Evolutionary conservation across 2,329 filamentous ascomycete species (phyloP), one percentile per base, ranked within the genome.

Genomic region (Pezicula carpinea): DNA sequence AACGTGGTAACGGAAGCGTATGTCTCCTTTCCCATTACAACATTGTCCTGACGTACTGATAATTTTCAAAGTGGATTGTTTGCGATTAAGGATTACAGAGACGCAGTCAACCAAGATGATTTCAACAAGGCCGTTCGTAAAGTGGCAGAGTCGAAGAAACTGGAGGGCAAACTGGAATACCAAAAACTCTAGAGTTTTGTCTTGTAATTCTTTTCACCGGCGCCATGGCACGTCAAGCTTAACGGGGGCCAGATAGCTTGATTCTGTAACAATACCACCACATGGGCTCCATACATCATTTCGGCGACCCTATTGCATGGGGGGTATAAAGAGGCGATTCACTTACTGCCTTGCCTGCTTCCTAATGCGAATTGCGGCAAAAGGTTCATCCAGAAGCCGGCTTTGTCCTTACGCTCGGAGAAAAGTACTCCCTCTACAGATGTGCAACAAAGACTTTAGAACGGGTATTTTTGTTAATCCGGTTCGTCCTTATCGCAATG

Each of bases 121-220:
- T 96, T 97, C 82, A 99, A 96, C 76, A 96, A 96, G 73, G 93
- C 93, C 4, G 93, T 99, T 46, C 85, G 93, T 58, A 99, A 99
- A 80, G 87, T 99, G 58, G 90, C 88, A 14, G 93, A 99, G 71
- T 79, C 89, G 52, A 99, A 99, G 88, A 99, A 99, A 73, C 72
- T 99, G 61, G 93, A 99, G 71, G 92, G 93, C 70, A 97, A 97
- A 75, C 77, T 97, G 42, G 92, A 97, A 69, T 97, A 96, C 72
- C 86, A 95, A 80, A 96, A 96, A 74, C 75, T 96, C 71, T 96
- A 84, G 59, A 53, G 39, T 11, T 40, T 48, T 39, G 17, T 46
- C 38, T 46, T 53, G 44, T 53, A 54, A 15, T 42, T 48, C 55
- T 50, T 53, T 56, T 52, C 49, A 33, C 54, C 49, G 52, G 57